Percentiles rank a stretch among this genome's conserved stretches.
Evolutionary conservation across 108 stramenopile genomes (phyloP).

Genomic region (Seminavis robusta): DNA sequence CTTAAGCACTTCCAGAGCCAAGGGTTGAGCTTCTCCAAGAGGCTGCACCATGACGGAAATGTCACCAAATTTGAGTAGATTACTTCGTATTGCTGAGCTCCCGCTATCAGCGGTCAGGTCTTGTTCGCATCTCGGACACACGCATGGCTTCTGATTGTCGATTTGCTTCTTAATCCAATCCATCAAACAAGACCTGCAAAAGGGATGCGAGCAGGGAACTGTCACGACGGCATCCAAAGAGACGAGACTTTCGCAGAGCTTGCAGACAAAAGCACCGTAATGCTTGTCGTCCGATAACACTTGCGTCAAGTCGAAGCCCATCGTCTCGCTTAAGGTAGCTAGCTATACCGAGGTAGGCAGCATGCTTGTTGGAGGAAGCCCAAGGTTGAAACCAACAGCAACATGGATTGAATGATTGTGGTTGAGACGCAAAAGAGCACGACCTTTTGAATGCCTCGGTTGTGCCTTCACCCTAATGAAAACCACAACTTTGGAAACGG

Average conservation of each 20-base stretch:
- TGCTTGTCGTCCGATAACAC: conserved; percentile 40
- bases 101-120: neutral
- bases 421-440: no score
- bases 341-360: no score
- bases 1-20: conserved; percentile 25
- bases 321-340: neutral
- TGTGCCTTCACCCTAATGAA: no score
- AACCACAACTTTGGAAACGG: no score
- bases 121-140: neutral
- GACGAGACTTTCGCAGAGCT: conserved; percentile 24
- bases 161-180: conserved; percentile 8
- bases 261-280: conserved; percentile 38
- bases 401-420: no score
- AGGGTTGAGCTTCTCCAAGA: conserved; percentile 20
- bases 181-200: conserved; percentile 29
- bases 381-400: no score
- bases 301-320: conserved; percentile 34
- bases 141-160: conserved; percentile 1
- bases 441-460: no score
- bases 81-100: neutral
- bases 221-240: conserved; percentile 42
- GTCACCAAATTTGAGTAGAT: neutral
- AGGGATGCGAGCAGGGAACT: conserved; percentile 22
- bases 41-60: conserved; percentile 2
- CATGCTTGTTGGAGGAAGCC: no score